These are phyloP conservation scores for Aspergillus floridensis DNA, from an alignment of 2,329 filamentous ascomycete genomes.

Conservation along the genomic window DNA sequence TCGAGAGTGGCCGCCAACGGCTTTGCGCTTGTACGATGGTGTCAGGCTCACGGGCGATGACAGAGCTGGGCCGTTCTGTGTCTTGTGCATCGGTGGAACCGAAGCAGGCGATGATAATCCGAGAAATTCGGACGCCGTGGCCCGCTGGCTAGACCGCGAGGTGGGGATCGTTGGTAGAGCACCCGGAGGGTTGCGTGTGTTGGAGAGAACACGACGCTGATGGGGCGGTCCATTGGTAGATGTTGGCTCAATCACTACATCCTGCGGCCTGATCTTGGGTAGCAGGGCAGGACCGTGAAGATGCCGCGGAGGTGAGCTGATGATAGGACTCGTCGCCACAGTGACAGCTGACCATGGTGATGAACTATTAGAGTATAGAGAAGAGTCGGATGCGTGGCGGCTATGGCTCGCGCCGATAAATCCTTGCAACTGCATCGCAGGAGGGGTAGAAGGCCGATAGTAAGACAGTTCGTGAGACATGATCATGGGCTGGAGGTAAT, in stretches of 20 bases:
- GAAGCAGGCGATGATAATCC: constrained; percentile 47
- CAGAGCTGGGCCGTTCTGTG: constrained; percentile 46
- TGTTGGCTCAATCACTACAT: constrained; percentile 68
- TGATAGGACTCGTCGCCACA: constrained; percentile 65
- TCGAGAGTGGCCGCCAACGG: constrained; percentile 48
- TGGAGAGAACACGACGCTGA: constrained; percentile 53
- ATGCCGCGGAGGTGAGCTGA: constrained; percentile 67
- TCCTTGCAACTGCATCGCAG: constrained; percentile 36
- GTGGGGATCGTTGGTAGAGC: constrained; percentile 52
- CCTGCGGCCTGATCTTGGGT: constrained; percentile 81
- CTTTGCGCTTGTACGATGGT: constrained; percentile 42
- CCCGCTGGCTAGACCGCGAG: constrained; percentile 45
- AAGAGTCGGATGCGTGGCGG: constrained; percentile 64
- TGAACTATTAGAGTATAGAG: constrained; percentile 65
- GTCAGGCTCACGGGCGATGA: constrained; percentile 63
- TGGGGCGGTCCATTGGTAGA: constrained; percentile 54
- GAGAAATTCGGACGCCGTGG: constrained; percentile 46
- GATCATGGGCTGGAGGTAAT: constrained; percentile 16
- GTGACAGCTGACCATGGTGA: constrained; percentile 68
- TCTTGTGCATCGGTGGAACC: constrained; percentile 35
- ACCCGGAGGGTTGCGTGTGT: constrained; percentile 51
- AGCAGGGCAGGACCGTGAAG: constrained; percentile 73
- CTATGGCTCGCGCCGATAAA: constrained; percentile 47
- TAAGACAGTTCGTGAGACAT: constrained; percentile 45
- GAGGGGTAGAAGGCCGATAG: constrained; percentile 47